Percentiles rank a stretch among this genome's conserved stretches.
Conservation (phyloP, 306 rosid genomes). For the Gastrolobium villosum region DNA sequence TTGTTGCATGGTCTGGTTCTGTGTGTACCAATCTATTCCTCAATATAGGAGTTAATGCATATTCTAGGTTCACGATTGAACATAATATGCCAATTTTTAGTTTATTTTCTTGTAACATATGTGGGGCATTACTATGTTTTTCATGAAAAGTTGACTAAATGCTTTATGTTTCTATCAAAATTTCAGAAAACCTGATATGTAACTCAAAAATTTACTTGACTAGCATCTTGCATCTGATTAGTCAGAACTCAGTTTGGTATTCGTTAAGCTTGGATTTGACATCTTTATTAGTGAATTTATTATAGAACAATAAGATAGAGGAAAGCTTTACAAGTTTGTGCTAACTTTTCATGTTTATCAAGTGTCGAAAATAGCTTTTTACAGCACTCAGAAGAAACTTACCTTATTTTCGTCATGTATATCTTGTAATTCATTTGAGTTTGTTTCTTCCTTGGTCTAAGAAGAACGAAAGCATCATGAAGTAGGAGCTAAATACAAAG, state of each 20-base stretch:
- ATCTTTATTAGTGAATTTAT: slow-evolving; percentile 26
- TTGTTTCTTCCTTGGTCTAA: slow-evolving; percentile 56
- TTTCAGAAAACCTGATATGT: slow-evolving; percentile 22
- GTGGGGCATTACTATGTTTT: slow-evolving; percentile 22
- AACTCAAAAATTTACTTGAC: background rate
- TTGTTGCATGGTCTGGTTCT: slow-evolving; percentile 25
- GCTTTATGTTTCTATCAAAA: slow-evolving; percentile 14
- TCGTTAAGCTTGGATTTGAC: slow-evolving; percentile 25
- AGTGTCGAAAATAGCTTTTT: slow-evolving; percentile 13
- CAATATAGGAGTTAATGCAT: background rate
- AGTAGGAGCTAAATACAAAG: slow-evolving; percentile 46
- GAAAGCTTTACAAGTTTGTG: background rate
- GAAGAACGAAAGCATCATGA: slow-evolving; percentile 59
- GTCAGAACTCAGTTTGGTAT: slow-evolving; percentile 8
- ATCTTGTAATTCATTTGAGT: slow-evolving; percentile 44
- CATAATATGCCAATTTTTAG: slow-evolving; percentile 4
- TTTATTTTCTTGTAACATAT: slow-evolving; percentile 21
- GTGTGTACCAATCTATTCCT: background rate
- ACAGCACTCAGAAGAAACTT: background rate
- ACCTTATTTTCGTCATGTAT: slow-evolving; percentile 28
- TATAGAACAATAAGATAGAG: background rate
- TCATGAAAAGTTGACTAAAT: slow-evolving; percentile 21
- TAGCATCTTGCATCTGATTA: slow-evolving; percentile 35
- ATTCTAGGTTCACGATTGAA: slow-evolving; percentile 16
- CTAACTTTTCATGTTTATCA: slow-evolving; percentile 21